Conservation (phyloP, 352 stramenopile genomes). For the Globisporangium radiosum region DNA sequence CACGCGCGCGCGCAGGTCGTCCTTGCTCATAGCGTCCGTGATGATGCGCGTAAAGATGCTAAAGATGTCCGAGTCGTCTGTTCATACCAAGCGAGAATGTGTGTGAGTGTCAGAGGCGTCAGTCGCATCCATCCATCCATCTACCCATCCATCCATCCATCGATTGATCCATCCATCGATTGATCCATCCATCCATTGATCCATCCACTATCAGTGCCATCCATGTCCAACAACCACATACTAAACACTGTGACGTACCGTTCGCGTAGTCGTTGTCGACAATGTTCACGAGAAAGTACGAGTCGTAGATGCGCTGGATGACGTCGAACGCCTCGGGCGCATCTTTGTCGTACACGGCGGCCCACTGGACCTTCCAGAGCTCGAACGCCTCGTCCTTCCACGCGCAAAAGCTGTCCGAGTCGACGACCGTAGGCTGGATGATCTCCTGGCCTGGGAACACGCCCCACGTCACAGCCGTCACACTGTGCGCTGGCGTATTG, state of each 20-base stretch:
- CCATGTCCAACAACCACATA: too few relatives aligned
- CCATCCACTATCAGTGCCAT: neutral
- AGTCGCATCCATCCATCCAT: neutral
- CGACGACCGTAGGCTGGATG: slow-evolving; percentile 95
- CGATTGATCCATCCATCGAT: neutral
- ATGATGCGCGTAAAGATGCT: slow-evolving; percentile 81
- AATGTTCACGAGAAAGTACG: slow-evolving; percentile 97
- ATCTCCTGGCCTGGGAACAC: slow-evolving; percentile 95
- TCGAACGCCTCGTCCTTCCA: slow-evolving; percentile 97
- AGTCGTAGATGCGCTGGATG: slow-evolving; percentile 89
- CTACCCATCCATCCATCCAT: neutral
- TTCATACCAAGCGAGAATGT: too few relatives aligned
- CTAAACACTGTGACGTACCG: slow-evolving; percentile 14
- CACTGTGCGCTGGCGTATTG: slow-evolving; percentile 72
- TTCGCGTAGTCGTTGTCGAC: slow-evolving; percentile 97
- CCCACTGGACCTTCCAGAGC: slow-evolving; percentile 96
- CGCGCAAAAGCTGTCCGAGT: slow-evolving; percentile 93
- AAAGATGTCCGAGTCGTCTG: slow-evolving; percentile 78
- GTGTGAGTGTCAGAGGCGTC: neutral
- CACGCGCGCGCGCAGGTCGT: slow-evolving; percentile 58
- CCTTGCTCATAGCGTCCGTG: slow-evolving; percentile 74
- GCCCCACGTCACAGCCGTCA: slow-evolving; percentile 97
- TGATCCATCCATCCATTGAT: neutral
- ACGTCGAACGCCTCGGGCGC: slow-evolving; percentile 37
- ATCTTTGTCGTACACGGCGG: slow-evolving; percentile 92